phyloP scores from a whole-genome alignment of 2,329 filamentous ascomycete genomes.

The Pseudogymnoascus sp. region DNA sequence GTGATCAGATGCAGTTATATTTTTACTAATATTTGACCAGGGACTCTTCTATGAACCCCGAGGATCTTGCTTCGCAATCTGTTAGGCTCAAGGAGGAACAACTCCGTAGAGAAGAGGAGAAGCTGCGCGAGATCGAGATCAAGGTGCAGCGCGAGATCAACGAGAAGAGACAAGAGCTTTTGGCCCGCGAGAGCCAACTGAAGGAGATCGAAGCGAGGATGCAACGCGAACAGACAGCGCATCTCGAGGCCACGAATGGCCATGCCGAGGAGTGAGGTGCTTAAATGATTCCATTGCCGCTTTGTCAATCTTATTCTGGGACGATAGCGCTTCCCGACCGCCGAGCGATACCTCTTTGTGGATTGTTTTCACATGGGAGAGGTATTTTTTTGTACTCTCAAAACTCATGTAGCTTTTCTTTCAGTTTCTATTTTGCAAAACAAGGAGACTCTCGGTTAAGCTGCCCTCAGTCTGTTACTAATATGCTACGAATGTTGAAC shows the following conservation, averaged over 20 bases:
- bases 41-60: slow-evolving; percentile 92
- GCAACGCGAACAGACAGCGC: slow-evolving; percentile 69
- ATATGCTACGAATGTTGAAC: slow-evolving; percentile 12
- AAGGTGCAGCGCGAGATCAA: slow-evolving; percentile 99
- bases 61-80: slow-evolving; percentile 92
- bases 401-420: slow-evolving; percentile 10
- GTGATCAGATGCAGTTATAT: slow-evolving; percentile 26
- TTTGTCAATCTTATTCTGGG: slow-evolving; percentile 8
- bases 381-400: slow-evolving; percentile 10
- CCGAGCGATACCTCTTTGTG: slow-evolving; percentile 10
- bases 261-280: slow-evolving; percentile 10
- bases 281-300: slow-evolving; percentile 6
- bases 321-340: slow-evolving; percentile 5
- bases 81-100: slow-evolving; percentile 99
- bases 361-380: slow-evolving; percentile 4
- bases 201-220: slow-evolving; percentile 98
- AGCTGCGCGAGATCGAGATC: slow-evolving; percentile 97
- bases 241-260: slow-evolving; percentile 31
- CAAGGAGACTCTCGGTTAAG: slow-evolving; percentile 8
- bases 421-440: slow-evolving; percentile 9
- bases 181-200: slow-evolving; percentile 95
- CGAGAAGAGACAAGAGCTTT: slow-evolving; percentile 96
- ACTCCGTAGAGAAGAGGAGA: slow-evolving; percentile 97
- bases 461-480: slow-evolving; percentile 10
- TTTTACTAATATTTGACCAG: slow-evolving; percentile 30